phyloP scores from a whole-genome alignment of 116 monocot species.

The Cymodocea nodosa region DNA sequence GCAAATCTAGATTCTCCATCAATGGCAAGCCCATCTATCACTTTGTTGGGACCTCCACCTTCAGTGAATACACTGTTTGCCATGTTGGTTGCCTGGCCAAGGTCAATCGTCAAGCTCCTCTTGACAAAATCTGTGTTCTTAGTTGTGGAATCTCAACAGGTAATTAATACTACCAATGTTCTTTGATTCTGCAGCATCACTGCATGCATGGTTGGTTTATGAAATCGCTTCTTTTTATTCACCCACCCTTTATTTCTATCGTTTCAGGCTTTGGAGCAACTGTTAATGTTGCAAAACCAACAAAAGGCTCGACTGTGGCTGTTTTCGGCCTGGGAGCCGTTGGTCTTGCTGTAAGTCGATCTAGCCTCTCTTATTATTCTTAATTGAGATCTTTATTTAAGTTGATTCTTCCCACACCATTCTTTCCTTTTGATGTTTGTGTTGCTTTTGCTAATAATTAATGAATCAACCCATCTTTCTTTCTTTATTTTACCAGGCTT shows the following conservation, averaged over 20 bases:
- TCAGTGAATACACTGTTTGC: constrained; percentile 58
- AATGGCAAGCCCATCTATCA: constrained; percentile 29
- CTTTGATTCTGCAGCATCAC: neutral
- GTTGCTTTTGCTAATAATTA: too few relatives aligned
- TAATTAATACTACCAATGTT: neutral
- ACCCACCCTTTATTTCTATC: neutral
- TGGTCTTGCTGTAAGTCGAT: constrained; percentile 25
- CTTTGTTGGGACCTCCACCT: constrained; percentile 48
- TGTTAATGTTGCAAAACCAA: constrained; percentile 38
- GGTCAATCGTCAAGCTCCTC: constrained; percentile 36
- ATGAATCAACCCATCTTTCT: neutral
- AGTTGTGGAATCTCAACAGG: constrained; percentile 55
- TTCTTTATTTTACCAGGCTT: constrained; percentile 13
- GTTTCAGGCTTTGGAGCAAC: constrained; percentile 25
- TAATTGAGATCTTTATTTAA: too few relatives aligned
- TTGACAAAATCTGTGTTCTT: constrained; percentile 49
- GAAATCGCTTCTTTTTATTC: too few relatives aligned
- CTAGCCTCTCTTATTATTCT: neutral
- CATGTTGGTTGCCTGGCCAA: constrained; percentile 44
- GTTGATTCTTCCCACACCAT: too few relatives aligned
- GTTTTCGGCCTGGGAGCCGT: constrained; percentile 42
- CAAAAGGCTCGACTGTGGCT: constrained; percentile 30
- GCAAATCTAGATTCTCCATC: constrained; percentile 29
- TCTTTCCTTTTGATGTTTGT: too few relatives aligned
- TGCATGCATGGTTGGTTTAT: neutral